Evolutionary conservation across 179 eudicot genomes (phyloP).

Genomic region (Gypsophila paniculata): DNA sequence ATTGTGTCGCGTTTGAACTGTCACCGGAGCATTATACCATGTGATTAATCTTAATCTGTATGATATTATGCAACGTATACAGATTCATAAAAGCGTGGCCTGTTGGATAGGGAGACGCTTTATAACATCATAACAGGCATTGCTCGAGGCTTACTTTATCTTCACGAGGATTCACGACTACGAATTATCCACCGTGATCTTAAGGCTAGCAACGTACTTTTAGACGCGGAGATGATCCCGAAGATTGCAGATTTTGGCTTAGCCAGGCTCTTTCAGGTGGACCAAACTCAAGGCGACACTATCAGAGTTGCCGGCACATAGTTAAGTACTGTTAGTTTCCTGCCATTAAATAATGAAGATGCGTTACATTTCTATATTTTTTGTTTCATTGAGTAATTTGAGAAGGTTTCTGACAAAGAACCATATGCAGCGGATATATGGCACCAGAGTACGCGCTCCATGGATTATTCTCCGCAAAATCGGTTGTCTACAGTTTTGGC

Average conservation of each 20-base stretch:
- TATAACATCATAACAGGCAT: conserved; percentile 29
- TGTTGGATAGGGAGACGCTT: conserved; percentile 32
- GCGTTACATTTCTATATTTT: too few relatives aligned
- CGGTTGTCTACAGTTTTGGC: conserved; percentile 27
- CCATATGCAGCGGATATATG: conserved; percentile 26
- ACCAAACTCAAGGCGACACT: conserved; percentile 35
- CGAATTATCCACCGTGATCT: conserved; percentile 40
- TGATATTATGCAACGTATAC: not conserved
- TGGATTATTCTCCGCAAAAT: conserved; percentile 21
- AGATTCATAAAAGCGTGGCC: not conserved
- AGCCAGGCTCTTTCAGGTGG: conserved; percentile 32
- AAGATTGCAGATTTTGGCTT: conserved; percentile 45
- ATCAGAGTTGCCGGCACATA: conserved; percentile 39
- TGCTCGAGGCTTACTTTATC: conserved; percentile 37
- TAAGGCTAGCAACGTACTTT: conserved; percentile 35
- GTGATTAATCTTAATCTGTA: too few relatives aligned
- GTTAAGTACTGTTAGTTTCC: conserved; percentile 32
- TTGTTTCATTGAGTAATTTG: too few relatives aligned
- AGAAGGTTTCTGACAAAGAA: conserved; percentile 3
- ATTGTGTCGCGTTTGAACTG: not conserved
- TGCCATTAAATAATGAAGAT: not conserved
- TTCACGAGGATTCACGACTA: conserved; percentile 40
- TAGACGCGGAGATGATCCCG: conserved; percentile 32
- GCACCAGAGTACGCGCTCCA: conserved; percentile 28
- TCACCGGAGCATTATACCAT: too few relatives aligned